phyloP scores from a whole-genome alignment of 495 filamentous ascomycete genomes.

The Aspergillus kassunensis region DNA sequence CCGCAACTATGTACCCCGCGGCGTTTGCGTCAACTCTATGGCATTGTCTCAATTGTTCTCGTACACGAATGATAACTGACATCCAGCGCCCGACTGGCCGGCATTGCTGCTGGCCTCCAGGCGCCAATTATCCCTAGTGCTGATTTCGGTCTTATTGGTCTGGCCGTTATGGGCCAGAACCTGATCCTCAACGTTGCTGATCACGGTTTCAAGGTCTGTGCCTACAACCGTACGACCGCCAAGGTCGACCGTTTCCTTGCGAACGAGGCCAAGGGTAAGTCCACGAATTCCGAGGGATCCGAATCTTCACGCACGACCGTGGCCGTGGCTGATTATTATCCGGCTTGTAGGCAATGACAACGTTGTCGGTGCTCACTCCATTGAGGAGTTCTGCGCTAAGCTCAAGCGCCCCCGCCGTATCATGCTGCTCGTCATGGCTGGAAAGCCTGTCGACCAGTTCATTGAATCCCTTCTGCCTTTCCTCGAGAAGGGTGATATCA shows the following conservation, averaged over 20 bases:
- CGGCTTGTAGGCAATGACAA: conserved; percentile 67
- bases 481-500: conserved; percentile 90
- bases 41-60: too few species aligned
- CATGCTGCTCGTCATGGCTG: conserved; percentile 98
- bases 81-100: conserved; percentile 80
- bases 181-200: conserved; percentile 98
- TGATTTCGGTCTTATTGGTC: conserved; percentile 98
- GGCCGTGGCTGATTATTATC: not conserved
- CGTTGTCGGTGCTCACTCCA: conserved; percentile 88
- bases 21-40: too few species aligned
- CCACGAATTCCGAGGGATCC: not conserved
- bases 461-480: conserved; percentile 91
- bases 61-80: conserved; percentile 44
- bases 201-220: conserved; percentile 91
- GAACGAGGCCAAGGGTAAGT: conserved; percentile 84
- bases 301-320: not conserved
- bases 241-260: conserved; percentile 96
- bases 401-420: conserved; percentile 94
- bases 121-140: conserved; percentile 54
- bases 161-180: conserved; percentile 99
- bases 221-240: conserved; percentile 94
- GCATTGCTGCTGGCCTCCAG: conserved; percentile 71
- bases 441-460: conserved; percentile 96
- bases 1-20: not conserved
- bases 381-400: conserved; percentile 90